Percentiles rank a stretch among this genome's conserved stretches.
Conservation (phyloP, 176 grass and related monocot genomes). For the Pontederia paniculata region DNA sequence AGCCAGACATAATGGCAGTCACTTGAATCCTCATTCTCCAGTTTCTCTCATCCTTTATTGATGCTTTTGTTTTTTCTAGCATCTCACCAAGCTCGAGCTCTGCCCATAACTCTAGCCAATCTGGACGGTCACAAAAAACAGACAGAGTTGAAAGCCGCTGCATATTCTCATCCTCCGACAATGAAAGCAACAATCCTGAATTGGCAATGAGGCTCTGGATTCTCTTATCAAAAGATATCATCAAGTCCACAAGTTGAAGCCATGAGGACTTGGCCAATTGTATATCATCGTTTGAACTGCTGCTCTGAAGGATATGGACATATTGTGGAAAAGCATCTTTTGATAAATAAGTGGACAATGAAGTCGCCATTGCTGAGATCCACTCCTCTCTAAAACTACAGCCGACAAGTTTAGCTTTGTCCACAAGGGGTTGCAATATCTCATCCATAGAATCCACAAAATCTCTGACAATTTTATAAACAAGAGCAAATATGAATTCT, state of each 20-base stretch:
- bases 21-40: conserved; percentile 48
- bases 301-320: conserved; percentile 56
- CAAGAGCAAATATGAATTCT: conserved; percentile 89
- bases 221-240: conserved; percentile 92
- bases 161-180: conserved; percentile 72
- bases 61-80: conserved; percentile 44
- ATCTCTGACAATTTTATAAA: conserved; percentile 76
- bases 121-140: conserved; percentile 72
- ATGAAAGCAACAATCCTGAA: conserved; percentile 47
- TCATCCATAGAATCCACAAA: conserved; percentile 85
- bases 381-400: conserved; percentile 97
- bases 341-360: conserved; percentile 63
- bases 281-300: not conserved
- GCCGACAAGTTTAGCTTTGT: conserved; percentile 82
- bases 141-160: conserved; percentile 57
- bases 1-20: conserved; percentile 35
- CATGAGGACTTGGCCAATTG: conserved; percentile 47
- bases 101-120: conserved; percentile 94
- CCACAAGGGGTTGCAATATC: conserved; percentile 84
- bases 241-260: conserved; percentile 83
- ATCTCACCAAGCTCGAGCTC: conserved; percentile 63
- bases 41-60: conserved; percentile 54
- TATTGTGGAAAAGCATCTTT: conserved; percentile 83
- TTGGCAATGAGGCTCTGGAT: conserved; percentile 54
- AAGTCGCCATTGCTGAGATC: conserved; percentile 61